A percentile compares a stretch with the other conserved stretches of the same genome.
Evolutionary conservation across 169 alveolate genomes (phyloP).

Genomic region (Plasmodium chabaudi): DNA sequence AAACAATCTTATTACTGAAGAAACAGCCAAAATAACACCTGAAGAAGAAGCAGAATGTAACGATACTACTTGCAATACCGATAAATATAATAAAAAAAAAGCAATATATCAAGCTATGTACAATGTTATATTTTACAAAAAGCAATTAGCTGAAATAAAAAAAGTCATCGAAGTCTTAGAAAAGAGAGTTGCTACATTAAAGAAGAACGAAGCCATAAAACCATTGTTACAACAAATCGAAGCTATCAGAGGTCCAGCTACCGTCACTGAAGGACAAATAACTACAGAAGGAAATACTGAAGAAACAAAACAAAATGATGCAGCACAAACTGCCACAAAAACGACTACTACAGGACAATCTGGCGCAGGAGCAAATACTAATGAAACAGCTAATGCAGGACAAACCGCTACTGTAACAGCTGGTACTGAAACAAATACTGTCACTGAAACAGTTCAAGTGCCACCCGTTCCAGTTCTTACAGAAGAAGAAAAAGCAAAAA

Average conservation of each 20-base stretch:
- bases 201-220: constrained; percentile 15
- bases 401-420: too few species aligned
- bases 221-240: constrained; percentile 10
- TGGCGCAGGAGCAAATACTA: too few species aligned
- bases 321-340: too few species aligned
- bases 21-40: background rate
- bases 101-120: constrained; percentile 16
- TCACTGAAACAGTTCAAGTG: too few species aligned
- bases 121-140: constrained; percentile 30
- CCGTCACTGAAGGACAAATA: background rate
- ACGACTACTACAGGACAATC: background rate
- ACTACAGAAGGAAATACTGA: background rate
- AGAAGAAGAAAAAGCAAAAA: background rate
- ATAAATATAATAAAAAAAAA: background rate
- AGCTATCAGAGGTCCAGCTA: background rate
- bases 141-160: constrained; percentile 37
- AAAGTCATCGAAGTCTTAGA: constrained; percentile 25
- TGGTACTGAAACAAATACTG: too few species aligned
- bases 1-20: constrained; percentile 4
- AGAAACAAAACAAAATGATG: background rate
- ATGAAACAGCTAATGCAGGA: too few species aligned
- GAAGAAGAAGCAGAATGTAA: background rate
- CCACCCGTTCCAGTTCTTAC: background rate
- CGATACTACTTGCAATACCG: background rate
- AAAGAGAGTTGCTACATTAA: constrained; percentile 19